A percentile compares a stretch with the other conserved stretches of the same genome.
phyloP scores from a whole-genome alignment of 2,329 filamentous ascomycete genomes.

The Lachnellula arida region DNA sequence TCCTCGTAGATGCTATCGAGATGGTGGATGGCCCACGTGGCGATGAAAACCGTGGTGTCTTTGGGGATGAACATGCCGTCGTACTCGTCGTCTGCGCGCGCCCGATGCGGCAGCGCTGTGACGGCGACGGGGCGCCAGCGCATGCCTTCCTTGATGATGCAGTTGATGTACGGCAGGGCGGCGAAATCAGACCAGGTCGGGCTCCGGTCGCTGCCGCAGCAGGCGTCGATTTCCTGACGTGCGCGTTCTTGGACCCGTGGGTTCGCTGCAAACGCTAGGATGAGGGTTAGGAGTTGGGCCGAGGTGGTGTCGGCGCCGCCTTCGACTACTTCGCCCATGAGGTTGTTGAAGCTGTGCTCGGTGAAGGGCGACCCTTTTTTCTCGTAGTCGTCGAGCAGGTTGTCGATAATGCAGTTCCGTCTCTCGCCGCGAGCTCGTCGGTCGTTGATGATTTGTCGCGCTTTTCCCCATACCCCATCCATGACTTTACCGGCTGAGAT shows the following conservation, averaged over 20 bases:
- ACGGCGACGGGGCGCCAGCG: conserved; percentile 29
- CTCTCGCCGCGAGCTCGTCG: no score
- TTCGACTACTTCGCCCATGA: conserved; percentile 39
- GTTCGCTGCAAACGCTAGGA: conserved; percentile 30
- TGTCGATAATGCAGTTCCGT: conserved; percentile 1
- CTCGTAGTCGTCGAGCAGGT: neutral
- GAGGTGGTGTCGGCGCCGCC: conserved; percentile 36
- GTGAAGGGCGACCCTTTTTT: conserved; percentile 27
- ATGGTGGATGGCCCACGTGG: conserved; percentile 50
- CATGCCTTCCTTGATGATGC: conserved; percentile 36
- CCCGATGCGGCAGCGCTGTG: conserved; percentile 33
- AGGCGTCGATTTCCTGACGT: conserved; percentile 36
- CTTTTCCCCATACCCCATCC: neutral
- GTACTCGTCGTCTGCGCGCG: conserved; percentile 38
- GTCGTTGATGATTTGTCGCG: no score
- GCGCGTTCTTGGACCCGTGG: conserved; percentile 40
- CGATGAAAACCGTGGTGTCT: conserved; percentile 38
- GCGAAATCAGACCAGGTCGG: conserved; percentile 33
- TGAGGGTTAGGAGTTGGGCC: conserved; percentile 31
- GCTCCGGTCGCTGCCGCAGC: conserved; percentile 34
- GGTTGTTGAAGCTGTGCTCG: no score
- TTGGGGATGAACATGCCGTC: conserved; percentile 41
- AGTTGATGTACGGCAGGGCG: conserved; percentile 36
- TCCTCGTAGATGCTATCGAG: conserved; percentile 55
- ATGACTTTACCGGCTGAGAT: neutral